Percentiles rank a stretch among this genome's conserved stretches.
Evolutionary conservation across 2,329 filamentous ascomycete genomes (phyloP).

Genomic region (Scedosporium aurantiacum): DNA sequence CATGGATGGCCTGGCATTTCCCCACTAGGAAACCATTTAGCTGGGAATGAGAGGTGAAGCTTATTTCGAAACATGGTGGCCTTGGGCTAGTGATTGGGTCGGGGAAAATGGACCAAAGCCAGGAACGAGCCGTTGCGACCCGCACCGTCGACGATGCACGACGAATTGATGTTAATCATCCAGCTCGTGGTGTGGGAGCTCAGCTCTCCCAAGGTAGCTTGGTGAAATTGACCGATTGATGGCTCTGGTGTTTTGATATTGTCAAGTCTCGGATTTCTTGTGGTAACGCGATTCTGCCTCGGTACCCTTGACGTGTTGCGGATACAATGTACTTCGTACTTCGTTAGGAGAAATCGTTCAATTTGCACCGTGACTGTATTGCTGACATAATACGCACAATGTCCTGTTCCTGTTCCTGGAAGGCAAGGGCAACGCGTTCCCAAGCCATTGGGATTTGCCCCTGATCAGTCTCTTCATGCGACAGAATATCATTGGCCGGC

Average conservation of each 20-base stretch:
- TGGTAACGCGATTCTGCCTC: no score
- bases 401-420: no score
- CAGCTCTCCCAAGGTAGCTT: no score
- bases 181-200: no score
- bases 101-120: background rate
- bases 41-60: background rate
- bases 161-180: no score
- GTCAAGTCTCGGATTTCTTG: no score
- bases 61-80: background rate
- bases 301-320: no score
- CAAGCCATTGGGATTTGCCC: background rate
- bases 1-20: background rate
- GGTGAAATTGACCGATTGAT: no score
- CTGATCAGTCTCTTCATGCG: background rate
- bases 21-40: background rate
- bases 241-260: no score
- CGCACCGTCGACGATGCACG: background rate
- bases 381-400: background rate
- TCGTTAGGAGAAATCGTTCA: no score
- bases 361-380: background rate
- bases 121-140: conserved; percentile 1
- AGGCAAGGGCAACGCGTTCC: background rate
- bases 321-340: no score
- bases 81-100: background rate
- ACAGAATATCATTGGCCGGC: background rate